Conservation (phyloP, 2,329 filamentous ascomycete species). For the Ophiostoma triangulosporum region DNA sequence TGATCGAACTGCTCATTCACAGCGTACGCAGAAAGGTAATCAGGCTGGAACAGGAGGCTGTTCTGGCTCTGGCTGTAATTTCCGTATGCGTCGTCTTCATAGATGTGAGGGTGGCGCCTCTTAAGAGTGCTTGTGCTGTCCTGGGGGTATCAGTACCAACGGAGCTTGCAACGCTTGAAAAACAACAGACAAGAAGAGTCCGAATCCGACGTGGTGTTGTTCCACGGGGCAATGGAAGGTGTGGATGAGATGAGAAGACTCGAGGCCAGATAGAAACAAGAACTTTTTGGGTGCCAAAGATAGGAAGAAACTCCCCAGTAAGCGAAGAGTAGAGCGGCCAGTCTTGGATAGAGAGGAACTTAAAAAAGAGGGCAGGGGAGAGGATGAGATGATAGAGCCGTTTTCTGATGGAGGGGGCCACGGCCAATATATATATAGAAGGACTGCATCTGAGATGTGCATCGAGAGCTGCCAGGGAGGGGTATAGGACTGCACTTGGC, state of each 20-base stretch:
- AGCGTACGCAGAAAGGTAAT: conserved; percentile 12
- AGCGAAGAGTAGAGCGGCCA: no score
- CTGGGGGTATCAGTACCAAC: background rate
- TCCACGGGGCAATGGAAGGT: no score
- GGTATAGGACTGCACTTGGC: background rate
- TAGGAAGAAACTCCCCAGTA: no score
- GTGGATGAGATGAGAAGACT: no score
- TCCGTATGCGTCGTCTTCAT: conserved; percentile 18
- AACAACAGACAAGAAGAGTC: background rate
- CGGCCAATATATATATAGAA: background rate
- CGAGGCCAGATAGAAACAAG: background rate
- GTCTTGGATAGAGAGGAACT: no score
- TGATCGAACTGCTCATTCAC: conserved; percentile 16
- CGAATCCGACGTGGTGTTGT: background rate
- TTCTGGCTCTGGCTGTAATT: conserved; percentile 1
- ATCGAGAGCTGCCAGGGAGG: background rate
- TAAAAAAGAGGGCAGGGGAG: no score
- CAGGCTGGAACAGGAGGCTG: background rate
- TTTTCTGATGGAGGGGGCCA: background rate
- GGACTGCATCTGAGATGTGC: background rate
- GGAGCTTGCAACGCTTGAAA: background rate
- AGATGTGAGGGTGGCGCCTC: conserved; percentile 30
- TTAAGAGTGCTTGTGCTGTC: conserved; percentile 23
- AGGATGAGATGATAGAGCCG: background rate
- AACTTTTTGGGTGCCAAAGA: no score